Conservation (phyloP, 441 rosid genomes). For the Breynia disticha region DNA sequence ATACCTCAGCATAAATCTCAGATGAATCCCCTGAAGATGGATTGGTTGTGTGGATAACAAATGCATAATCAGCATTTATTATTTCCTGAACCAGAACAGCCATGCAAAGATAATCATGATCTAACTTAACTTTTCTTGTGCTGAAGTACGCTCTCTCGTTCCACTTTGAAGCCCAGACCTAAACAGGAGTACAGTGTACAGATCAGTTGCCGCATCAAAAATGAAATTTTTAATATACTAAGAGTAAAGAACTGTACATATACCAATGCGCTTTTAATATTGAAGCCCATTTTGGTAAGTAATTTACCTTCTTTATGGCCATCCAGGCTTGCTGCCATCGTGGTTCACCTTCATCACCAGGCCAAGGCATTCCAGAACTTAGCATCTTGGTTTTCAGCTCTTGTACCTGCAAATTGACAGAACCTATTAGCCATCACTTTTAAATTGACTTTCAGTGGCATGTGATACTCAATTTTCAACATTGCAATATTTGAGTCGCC, state of each 20-base stretch:
- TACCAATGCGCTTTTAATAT: neutral
- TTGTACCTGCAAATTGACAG: constrained; percentile 46
- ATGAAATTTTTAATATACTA: constrained; percentile 2
- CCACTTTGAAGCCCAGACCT: constrained; percentile 99
- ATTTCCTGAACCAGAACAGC: constrained; percentile 97
- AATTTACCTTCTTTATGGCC: constrained; percentile 80
- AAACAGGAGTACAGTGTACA: neutral
- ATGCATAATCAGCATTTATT: constrained; percentile 93
- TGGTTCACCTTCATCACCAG: constrained; percentile 86
- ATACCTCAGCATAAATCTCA: constrained; percentile 95
- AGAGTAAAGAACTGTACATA: too few relatives aligned
- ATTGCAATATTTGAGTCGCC: too few relatives aligned
- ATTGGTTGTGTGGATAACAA: constrained; percentile 95
- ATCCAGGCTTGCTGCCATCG: constrained; percentile 96
- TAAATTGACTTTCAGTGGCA: neutral
- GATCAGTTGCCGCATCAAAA: constrained; percentile 16
- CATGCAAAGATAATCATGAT: constrained; percentile 94
- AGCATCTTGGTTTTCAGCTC: constrained; percentile 76
- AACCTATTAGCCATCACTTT: constrained; percentile 7
- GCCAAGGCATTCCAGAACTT: constrained; percentile 95
- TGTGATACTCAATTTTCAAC: neutral
- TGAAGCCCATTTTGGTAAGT: constrained; percentile 2
- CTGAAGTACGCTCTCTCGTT: constrained; percentile 98
- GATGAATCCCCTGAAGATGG: constrained; percentile 91
- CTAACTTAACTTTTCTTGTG: constrained; percentile 73